A percentile compares a stretch with the other conserved stretches of the same genome.
These are phyloP conservation scores for Nakazawaea anatomiae DNA, from an alignment of 805 yeast species.

Conservation along the genomic window DNA sequence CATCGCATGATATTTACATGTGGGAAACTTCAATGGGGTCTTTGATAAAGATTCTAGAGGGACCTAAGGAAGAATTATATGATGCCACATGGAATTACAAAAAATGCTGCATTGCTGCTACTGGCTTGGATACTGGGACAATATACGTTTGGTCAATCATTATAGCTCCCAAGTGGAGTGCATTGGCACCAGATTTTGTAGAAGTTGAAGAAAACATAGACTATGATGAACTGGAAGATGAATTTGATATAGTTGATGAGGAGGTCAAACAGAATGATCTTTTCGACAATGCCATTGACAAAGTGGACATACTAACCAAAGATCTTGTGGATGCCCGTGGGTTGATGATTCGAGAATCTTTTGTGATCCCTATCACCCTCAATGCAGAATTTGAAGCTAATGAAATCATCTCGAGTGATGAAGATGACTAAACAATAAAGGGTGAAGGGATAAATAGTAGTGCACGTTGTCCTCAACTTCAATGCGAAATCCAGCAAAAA, in stretches of 20 bases:
- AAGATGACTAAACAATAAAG: background rate
- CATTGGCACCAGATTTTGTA: constrained; percentile 92
- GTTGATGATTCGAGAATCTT: constrained; percentile 47
- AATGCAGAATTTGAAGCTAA: background rate
- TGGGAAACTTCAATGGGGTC: constrained; percentile 92
- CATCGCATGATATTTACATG: constrained; percentile 82
- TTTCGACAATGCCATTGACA: constrained; percentile 55
- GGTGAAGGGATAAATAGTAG: background rate
- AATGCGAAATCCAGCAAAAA: background rate
- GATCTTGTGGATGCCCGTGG: constrained; percentile 74
- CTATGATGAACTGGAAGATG: constrained; percentile 85
- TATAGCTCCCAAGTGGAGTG: constrained; percentile 92
- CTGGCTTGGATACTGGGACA: constrained; percentile 80
- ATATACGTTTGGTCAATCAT: constrained; percentile 78
- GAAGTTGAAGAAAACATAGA: constrained; percentile 90
- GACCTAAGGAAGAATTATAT: constrained; percentile 81
- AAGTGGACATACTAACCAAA: constrained; percentile 58
- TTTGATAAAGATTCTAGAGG: constrained; percentile 83
- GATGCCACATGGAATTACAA: constrained; percentile 84
- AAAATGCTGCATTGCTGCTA: constrained; percentile 69
- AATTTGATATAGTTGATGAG: constrained; percentile 75
- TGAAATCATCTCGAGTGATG: constrained; percentile 1
- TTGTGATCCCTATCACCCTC: constrained; percentile 46
- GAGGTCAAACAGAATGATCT: constrained; percentile 55
- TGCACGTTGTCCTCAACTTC: background rate